Evolutionary conservation across 2,329 filamentous ascomycete genomes (phyloP).

Genomic region (Colletotrichum filicis): DNA sequence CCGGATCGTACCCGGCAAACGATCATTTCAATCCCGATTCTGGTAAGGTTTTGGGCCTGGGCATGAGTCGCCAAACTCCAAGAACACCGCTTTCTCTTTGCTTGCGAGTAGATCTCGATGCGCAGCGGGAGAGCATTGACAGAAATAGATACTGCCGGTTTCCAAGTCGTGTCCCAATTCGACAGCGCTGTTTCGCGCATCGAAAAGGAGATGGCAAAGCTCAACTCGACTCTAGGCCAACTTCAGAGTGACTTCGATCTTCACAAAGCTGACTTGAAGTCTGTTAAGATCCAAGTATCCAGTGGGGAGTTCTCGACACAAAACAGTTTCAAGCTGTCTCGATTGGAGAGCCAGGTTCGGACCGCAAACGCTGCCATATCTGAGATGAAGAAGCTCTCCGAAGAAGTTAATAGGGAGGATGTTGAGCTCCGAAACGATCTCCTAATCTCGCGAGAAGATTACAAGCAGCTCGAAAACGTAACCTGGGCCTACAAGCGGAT

Average conservation of each 20-base stretch:
- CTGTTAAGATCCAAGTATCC: constrained; percentile 41
- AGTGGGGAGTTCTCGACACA: constrained; percentile 33
- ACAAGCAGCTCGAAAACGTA: constrained; percentile 38
- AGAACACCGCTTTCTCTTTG: constrained; percentile 37
- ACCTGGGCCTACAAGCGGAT: constrained; percentile 40
- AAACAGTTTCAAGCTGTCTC: constrained; percentile 32
- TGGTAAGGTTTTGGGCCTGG: background rate
- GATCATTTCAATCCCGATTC: background rate
- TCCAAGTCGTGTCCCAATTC: constrained; percentile 49
- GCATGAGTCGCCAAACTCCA: background rate
- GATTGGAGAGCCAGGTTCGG: constrained; percentile 40
- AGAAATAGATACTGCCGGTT: constrained; percentile 50
- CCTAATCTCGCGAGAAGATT: constrained; percentile 37
- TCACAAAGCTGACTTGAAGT: constrained; percentile 41
- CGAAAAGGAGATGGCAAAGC: constrained; percentile 45
- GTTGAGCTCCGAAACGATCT: constrained; percentile 39
- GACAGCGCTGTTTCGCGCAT: constrained; percentile 48
- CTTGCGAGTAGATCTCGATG: constrained; percentile 47
- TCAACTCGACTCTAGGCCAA: constrained; percentile 43
- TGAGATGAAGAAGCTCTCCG: constrained; percentile 36
- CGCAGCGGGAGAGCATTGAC: constrained; percentile 48
- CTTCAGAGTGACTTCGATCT: constrained; percentile 40
- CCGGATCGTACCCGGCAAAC: background rate
- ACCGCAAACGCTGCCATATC: constrained; percentile 37
- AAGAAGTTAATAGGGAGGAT: constrained; percentile 35